phyloP scores from a whole-genome alignment of 2,329 filamentous ascomycete species.

The Allantophomopsis cytisporea region DNA sequence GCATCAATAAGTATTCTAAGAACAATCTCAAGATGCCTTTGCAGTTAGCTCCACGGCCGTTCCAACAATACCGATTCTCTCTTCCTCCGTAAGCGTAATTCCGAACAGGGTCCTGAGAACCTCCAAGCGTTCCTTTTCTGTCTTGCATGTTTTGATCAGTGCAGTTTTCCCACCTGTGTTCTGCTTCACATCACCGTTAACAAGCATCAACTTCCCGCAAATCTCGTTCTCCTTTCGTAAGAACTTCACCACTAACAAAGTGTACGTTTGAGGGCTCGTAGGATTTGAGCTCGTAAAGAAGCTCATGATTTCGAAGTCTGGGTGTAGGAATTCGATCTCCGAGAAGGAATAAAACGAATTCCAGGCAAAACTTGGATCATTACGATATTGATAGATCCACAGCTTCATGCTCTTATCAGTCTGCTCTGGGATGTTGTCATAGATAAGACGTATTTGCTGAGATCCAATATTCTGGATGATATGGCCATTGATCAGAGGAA shows the following conservation, averaged over 20 bases:
- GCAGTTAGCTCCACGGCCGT: constrained; percentile 8
- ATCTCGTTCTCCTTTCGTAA: constrained; percentile 29
- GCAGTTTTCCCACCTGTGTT: constrained; percentile 34
- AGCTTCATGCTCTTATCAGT: constrained; percentile 27
- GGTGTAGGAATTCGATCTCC: constrained; percentile 46
- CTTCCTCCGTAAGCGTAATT: constrained; percentile 31
- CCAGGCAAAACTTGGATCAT: constrained; percentile 35
- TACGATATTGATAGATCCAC: constrained; percentile 52
- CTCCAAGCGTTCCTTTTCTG: constrained; percentile 36
- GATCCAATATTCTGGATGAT: constrained; percentile 28
- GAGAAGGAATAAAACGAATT: constrained; percentile 50
- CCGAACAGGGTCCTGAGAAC: constrained; percentile 36
- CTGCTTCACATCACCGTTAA: constrained; percentile 36
- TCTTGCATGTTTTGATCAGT: constrained; percentile 29
- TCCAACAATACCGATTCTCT: constrained; percentile 34
- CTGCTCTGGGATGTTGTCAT: constrained; percentile 32
- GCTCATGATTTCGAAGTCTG: constrained; percentile 49
- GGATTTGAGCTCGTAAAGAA: constrained; percentile 35
- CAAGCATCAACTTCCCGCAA: constrained; percentile 37
- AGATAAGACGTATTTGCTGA: constrained; percentile 39
- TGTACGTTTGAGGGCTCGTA: constrained; percentile 37
- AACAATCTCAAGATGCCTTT: no score
- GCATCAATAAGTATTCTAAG: no score
- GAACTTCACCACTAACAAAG: constrained; percentile 38
- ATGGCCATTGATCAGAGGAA: constrained; percentile 32